Base-by-base conservation (phyloP, 139 green algal species). In the Nannochloris sp. region DNA sequence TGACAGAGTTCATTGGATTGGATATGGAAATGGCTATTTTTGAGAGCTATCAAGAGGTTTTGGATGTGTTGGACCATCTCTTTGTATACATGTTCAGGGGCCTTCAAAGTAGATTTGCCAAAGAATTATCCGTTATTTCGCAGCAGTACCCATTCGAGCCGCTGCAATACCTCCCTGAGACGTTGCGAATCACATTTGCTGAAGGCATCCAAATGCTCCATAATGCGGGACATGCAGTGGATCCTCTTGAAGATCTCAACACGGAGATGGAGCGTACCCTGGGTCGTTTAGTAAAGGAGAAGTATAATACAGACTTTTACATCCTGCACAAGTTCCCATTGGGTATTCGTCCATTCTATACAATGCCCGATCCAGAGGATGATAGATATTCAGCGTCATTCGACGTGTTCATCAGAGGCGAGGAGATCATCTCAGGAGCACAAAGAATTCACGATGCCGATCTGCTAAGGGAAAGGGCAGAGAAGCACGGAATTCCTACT, bases 1-100 rank as follows among this genome's bases (percentile, higher is more conserved):
- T 99, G 85, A 96, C 89, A 67, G 93, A 99, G 84, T 99, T 99
- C 79, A 95, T 82, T n/a, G 92, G 93, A 5, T 83, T 99, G 58
- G 93, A 99, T 71, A 82, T 99, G 50, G 93, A 99, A 77, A 98
- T 99, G 93, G 70, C 79, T 29, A 97, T 99, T 70, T 68, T 91
- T 49, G 90, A 99, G 78, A 87, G 94, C 68, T 99, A 98, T 81
- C 85, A 85, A 33, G 93, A 99, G 80, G 85, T 67, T 43, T 67
- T 98, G 76, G 93, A 98, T 66, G 81, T 98, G 36, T 74, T 98
- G 14, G 89, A 97, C 73, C 57, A 73, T 17, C 67, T 98, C 3
- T 98, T 97, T 59, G 74, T 89, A 11, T 63, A 82, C 67, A 96
- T 98, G 43, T 98, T 97, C 71, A 70, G 94, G 59, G 72, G 72